phyloP scores from a whole-genome alignment of 2,329 filamentous ascomycete genomes.

The Stagonosporopsis rhizophila region DNA sequence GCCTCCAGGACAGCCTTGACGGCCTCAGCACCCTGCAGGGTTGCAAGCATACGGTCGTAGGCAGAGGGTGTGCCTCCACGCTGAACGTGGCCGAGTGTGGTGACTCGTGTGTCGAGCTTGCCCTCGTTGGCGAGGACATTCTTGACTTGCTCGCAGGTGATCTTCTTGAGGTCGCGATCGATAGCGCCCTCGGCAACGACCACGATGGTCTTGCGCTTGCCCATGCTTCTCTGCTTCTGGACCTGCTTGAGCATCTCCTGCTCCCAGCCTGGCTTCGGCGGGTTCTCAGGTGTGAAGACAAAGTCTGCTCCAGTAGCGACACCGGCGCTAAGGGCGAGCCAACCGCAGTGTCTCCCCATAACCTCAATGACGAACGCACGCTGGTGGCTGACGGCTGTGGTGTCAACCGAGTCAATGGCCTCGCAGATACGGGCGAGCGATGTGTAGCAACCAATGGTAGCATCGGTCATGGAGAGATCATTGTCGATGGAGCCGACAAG shows the following conservation, averaged over 20 bases:
- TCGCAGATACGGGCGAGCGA: slow-evolving; percentile 92
- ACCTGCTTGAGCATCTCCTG: slow-evolving; percentile 46
- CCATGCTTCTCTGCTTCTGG: slow-evolving; percentile 77
- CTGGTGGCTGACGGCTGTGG: slow-evolving; percentile 92
- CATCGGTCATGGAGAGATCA: slow-evolving; percentile 95
- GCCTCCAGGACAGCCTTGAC: slow-evolving; percentile 45
- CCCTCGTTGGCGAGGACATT: slow-evolving; percentile 83
- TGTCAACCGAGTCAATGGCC: slow-evolving; percentile 95
- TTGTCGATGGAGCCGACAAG: slow-evolving; percentile 98
- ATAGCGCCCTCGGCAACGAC: slow-evolving; percentile 92
- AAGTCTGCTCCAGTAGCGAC: slow-evolving; percentile 96
- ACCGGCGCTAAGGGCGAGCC: slow-evolving; percentile 94
- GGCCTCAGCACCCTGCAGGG: slow-evolving; percentile 70
- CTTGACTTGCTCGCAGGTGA: slow-evolving; percentile 81
- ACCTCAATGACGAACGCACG: slow-evolving; percentile 94
- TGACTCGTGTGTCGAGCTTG: slow-evolving; percentile 88
- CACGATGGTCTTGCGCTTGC: slow-evolving; percentile 97
- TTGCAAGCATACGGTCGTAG: slow-evolving; percentile 92
- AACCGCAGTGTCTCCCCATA: slow-evolving; percentile 97
- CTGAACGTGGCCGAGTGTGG: slow-evolving; percentile 96
- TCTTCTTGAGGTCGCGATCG: slow-evolving; percentile 77
- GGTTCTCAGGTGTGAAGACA: slow-evolving; percentile 95
- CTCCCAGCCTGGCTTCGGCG: slow-evolving; percentile 85
- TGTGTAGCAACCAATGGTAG: slow-evolving; percentile 96
- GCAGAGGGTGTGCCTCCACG: slow-evolving; percentile 90